Base-by-base conservation (phyloP, 164 flowering plant species). In the Vitis rotundifolia region DNA sequence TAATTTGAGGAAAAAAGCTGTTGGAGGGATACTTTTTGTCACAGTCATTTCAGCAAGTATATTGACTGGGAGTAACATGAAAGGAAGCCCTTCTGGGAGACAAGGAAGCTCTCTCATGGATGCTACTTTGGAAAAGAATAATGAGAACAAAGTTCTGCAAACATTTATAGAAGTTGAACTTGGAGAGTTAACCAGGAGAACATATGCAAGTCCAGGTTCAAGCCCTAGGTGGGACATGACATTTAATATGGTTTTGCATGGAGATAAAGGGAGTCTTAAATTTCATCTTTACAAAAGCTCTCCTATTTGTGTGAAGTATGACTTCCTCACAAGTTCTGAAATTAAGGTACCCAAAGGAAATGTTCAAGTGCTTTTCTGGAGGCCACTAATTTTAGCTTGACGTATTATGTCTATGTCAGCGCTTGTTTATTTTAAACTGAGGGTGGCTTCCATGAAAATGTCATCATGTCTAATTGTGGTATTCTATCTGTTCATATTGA, bases 141-240 rank as follows among this genome's bases (percentile, higher is more conserved):
- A 31, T 73, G 82, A 73, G 59, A 75, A 72, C 66, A 81, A 77
- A 68, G 78, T 79, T 72, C 37, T 83, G 66, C 83, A 75, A 75
- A 88, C 92, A 53, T 88, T 91, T 82, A 87, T 94, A 63, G 99
- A 94, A 80, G 91, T 92, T 58, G 97, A 94, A 79, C 86, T 91
- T 65, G 99, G 77, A 82, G 87, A 86, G 19, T 56, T 94, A 64
- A 91, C 90, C 5, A 82, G 97, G 79, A 91, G 82, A 81, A 94
- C 99, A 22, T 76, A 70, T 68, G 82, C 64, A 10, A 78, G 77
- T 68, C 28, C 80, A 59, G 94, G 97, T 59, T 70, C 93, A 49
- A 63, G 66, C 76, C 97, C 99, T 12, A 78, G 12, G 70, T 92
- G 97, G 99, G 80, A 90, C 75, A 75, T 91, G 13, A 81, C 80